These are phyloP conservation scores for Cephalotrichum gorgonifer DNA, from an alignment of 2,329 filamentous ascomycete species.

Conservation along the genomic window DNA sequence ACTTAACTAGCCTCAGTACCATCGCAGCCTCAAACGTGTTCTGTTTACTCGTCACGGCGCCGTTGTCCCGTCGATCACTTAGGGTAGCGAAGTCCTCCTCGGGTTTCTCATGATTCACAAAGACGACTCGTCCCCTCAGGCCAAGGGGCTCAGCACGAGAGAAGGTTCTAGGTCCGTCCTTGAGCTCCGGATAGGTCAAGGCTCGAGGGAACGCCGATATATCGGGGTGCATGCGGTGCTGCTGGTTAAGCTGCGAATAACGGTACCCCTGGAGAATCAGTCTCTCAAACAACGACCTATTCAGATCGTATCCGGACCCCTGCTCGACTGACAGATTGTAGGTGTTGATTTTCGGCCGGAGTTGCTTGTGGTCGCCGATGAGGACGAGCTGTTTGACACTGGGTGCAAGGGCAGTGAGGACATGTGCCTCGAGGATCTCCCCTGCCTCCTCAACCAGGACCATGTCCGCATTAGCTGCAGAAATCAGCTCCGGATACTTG, in stretches of 20 bases:
- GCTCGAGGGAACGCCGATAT: slow-evolving; percentile 49
- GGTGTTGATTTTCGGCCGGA: slow-evolving; percentile 56
- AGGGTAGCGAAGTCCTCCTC: slow-evolving; percentile 26
- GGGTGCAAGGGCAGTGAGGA: slow-evolving; percentile 47
- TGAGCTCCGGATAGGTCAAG: slow-evolving; percentile 52
- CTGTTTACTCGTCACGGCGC: slow-evolving; percentile 30
- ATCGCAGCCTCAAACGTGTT: slow-evolving; percentile 59
- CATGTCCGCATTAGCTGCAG: slow-evolving; percentile 43
- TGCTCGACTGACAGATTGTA: slow-evolving; percentile 49
- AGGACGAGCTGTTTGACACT: slow-evolving; percentile 53
- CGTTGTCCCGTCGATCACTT: slow-evolving; percentile 36
- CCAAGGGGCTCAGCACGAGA: slow-evolving; percentile 40
- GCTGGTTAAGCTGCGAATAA: slow-evolving; percentile 43
- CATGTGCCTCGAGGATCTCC: slow-evolving; percentile 52
- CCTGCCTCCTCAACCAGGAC: slow-evolving; percentile 64
- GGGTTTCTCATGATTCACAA: slow-evolving; percentile 49
- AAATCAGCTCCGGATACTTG: slow-evolving; percentile 44
- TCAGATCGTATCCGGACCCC: slow-evolving; percentile 31
- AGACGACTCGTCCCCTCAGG: slow-evolving; percentile 49
- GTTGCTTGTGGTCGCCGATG: slow-evolving; percentile 65
- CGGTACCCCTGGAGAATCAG: slow-evolving; percentile 45
- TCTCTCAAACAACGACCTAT: slow-evolving; percentile 56
- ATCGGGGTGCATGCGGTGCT: slow-evolving; percentile 61
- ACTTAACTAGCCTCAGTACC: slow-evolving; percentile 53
- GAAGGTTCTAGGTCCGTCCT: slow-evolving; percentile 40